Base-by-base conservation (phyloP, 73 alveolate genomes). In the Tetrahymena borealis region DNA sequence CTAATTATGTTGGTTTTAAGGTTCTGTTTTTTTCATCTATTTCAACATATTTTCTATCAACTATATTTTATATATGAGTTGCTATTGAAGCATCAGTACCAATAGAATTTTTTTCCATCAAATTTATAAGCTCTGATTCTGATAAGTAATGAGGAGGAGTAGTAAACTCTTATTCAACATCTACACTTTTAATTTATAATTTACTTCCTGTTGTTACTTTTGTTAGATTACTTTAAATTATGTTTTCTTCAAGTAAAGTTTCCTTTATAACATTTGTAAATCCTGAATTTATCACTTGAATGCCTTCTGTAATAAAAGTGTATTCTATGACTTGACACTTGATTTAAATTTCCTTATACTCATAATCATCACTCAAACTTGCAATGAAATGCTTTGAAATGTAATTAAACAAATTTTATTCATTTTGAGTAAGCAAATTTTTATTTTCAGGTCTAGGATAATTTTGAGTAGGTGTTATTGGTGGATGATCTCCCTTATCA, bases 31-130 rank as follows among this genome's bases (percentile, higher is more conserved):
- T 92, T 35, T 97, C 98, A 39, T 92, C 97, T n/a, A 99, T 99
- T 92, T 96, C 94, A 38, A 99, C 99, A 93, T 98, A 99, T 90
- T 98, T 97, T 90, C 99, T 95, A 93, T 99, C 99, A 42, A 99
- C 98, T 41, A 99, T 99, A 96, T 99, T 99, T 96, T 98, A 98
- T 78, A 99, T 99, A 95, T 99, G 99, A 3, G 98, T 97, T 11
- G 99, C 99, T 98, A 99, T 99, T 39, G 99, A 99, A 32, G 99
- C 99, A 96, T 99, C 99, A 11, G 99, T 99, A 18, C 99, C 99
- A n/a, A 99, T 99, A 43, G 99, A 99, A 95, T 99, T 94, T 91
- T 97, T 96, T 96, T 99, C 99, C 99, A 99, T 99, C 79, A 97
- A 96, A 18, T 98, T 94, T 8, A 99, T 98, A 40, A 99, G 96